Conservation (phyloP, 2,329 filamentous ascomycete species). For the Atkinsonella hypoxylon region DNA sequence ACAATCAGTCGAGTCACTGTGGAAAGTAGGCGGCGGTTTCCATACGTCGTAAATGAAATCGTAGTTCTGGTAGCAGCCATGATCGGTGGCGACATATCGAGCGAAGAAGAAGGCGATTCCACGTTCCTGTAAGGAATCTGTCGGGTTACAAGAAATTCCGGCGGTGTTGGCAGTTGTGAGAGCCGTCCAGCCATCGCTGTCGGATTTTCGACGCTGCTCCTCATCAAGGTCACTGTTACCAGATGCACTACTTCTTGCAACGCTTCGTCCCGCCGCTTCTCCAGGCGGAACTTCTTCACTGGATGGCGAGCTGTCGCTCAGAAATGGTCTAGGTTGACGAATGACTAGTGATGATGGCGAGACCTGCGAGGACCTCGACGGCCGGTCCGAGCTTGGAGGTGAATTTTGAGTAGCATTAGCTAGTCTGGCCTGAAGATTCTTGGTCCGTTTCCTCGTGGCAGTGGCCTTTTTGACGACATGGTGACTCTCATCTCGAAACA, state of each 20-base stretch:
- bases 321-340: constrained; percentile 3
- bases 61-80: constrained; percentile 37
- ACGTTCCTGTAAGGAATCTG: constrained; percentile 26
- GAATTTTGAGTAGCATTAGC: neutral
- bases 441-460: constrained; percentile 16
- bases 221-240: neutral
- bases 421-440: constrained; percentile 12
- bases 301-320: constrained; percentile 2
- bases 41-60: constrained; percentile 42
- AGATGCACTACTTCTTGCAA: neutral
- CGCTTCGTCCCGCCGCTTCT: neutral
- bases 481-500: constrained; percentile 45
- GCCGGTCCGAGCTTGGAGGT: neutral
- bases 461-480: constrained; percentile 42
- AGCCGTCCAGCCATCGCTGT: neutral
- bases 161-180: neutral
- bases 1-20: constrained; percentile 27
- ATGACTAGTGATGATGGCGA: constrained; percentile 4
- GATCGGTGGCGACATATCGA: constrained; percentile 34
- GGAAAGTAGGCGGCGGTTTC: constrained; percentile 27
- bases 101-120: constrained; percentile 40
- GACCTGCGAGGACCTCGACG: neutral
- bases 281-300: neutral
- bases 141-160: constrained; percentile 8
- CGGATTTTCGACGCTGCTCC: neutral